These are phyloP conservation scores for Adansonia madagascariensis DNA, from an alignment of 441 rosid genomes.

Conservation along the genomic window DNA sequence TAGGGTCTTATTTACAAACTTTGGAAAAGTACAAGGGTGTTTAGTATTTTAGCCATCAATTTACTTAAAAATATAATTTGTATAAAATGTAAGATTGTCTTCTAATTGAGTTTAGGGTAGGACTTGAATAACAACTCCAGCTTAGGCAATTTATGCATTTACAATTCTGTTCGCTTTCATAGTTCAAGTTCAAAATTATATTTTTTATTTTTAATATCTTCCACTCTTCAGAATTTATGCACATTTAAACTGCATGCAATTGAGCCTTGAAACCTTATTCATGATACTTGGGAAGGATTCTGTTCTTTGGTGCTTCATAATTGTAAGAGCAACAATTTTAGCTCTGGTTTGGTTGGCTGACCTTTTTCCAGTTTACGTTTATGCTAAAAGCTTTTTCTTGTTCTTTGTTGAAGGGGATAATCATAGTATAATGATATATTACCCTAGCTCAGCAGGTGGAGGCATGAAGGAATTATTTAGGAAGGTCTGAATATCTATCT, in stretches of 20 bases:
- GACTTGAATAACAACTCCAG: not conserved
- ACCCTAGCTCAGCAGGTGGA: conserved; percentile 99
- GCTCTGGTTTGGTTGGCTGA: not conserved
- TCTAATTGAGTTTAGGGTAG: not conserved
- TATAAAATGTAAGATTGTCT: not conserved
- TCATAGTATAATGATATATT: conserved; percentile 98
- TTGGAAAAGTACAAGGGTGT: too few relatives aligned
- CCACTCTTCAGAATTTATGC: not conserved
- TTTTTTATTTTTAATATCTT: not conserved
- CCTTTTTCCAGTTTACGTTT: conserved; percentile 29
- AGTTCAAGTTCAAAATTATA: not conserved
- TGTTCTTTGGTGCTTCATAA: conserved; percentile 10
- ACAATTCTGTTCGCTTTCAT: not conserved
- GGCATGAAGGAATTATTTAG: conserved; percentile 99
- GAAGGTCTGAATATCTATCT: conserved; percentile 59
- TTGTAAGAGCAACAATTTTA: not conserved
- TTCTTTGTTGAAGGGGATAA: conserved; percentile 72
- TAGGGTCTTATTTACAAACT: too few relatives aligned
- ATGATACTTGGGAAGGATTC: not conserved
- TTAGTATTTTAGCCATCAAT: too few relatives aligned
- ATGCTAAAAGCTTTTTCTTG: conserved; percentile 30
- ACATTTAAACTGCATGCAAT: not conserved
- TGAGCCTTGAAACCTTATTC: not conserved
- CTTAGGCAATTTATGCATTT: not conserved
- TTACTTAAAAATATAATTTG: not conserved